Evolutionary conservation across 768 basidiomycete species (phyloP), one percentile per base, ranked within the genome.

Genomic region (Megacollybia marginata): DNA sequence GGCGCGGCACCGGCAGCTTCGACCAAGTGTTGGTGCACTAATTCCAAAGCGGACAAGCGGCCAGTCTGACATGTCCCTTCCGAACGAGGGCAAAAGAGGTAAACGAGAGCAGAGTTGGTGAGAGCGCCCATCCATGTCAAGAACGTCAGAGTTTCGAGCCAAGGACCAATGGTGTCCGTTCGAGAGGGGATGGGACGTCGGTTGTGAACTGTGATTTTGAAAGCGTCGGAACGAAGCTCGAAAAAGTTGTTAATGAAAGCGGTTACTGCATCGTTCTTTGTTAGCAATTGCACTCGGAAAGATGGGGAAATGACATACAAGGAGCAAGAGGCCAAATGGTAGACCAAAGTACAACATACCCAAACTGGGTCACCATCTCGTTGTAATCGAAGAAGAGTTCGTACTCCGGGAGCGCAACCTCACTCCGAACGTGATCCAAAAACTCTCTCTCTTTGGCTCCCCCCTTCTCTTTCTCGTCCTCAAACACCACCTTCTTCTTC

Each of bases 361-460:
- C 94, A 63, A 95, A 96, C 59, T 94, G 92, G 9, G 88, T 86
- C 13, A 89, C 89, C 94, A 99, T 97, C 69, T 99, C 96, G 59
- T 82, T 83, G 65, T 95, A 99, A 67, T 97, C 95, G 47, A 72
- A 79, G 58, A 91, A 93, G 6, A 87, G 70, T 33, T 83, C 78
- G 58, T 94, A 93, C 35, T 83, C 48, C 5, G 48, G 44, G 16
- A 53, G 20, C n/a, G 52, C 43, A 7, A 48, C 52, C 46, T 53
- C 48, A 15, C 33, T 35, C 34, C 92, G 72, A 20, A 96, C 85
- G 44, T 74, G 69, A 58, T 90, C 86, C 62, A 99, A 65, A 60
- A 92, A 93, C 48, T 76, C 78, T 82, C 91, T 72, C 62, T 96
- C 95, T 53, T 80, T 82, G 57, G 78, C 69, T 1, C 73, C 76